Evolutionary conservation across 2,329 filamentous ascomycete species (phyloP).

Genomic region (Alternaria incomplexa): DNA sequence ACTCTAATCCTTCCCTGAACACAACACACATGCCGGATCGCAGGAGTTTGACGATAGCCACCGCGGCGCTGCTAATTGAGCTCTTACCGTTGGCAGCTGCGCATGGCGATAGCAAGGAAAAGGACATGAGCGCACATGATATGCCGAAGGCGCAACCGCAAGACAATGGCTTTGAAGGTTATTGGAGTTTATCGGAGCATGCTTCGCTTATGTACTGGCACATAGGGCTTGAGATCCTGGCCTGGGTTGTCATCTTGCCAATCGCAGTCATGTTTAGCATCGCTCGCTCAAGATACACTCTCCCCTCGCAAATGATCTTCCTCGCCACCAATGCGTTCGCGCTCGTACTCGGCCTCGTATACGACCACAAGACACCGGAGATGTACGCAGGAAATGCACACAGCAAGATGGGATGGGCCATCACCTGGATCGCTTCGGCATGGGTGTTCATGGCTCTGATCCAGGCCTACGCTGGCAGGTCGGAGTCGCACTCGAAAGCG

Average conservation of each 20-base stretch:
- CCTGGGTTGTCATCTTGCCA: conserved; percentile 76
- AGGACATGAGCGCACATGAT: conserved; percentile 33
- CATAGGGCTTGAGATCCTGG: conserved; percentile 71
- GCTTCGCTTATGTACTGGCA: conserved; percentile 69
- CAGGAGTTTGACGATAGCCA: conserved; percentile 27
- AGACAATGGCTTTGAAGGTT: conserved; percentile 52
- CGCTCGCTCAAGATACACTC: conserved; percentile 74
- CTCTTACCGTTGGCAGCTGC: conserved; percentile 49
- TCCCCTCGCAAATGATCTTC: conserved; percentile 69
- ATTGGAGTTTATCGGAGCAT: conserved; percentile 65
- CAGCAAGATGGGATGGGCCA: conserved; percentile 84
- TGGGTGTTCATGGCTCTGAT: conserved; percentile 74
- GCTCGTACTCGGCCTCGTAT: conserved; percentile 55
- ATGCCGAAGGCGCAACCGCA: conserved; percentile 23
- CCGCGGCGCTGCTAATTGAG: conserved; percentile 50
- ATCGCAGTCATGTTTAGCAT: conserved; percentile 84
- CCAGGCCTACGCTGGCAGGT: conserved; percentile 63
- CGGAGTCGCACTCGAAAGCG: conserved; percentile 32
- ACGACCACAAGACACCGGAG: conserved; percentile 82
- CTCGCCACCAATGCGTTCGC: conserved; percentile 51
- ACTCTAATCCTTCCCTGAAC: neutral
- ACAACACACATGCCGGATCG: conserved; percentile 37
- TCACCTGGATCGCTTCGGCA: conserved; percentile 72
- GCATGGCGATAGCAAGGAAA: conserved; percentile 48
- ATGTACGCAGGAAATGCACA: conserved; percentile 89